These are phyloP conservation scores for Davidsoniella virescens DNA, from an alignment of 2,329 filamentous ascomycete species.

Conservation along the genomic window DNA sequence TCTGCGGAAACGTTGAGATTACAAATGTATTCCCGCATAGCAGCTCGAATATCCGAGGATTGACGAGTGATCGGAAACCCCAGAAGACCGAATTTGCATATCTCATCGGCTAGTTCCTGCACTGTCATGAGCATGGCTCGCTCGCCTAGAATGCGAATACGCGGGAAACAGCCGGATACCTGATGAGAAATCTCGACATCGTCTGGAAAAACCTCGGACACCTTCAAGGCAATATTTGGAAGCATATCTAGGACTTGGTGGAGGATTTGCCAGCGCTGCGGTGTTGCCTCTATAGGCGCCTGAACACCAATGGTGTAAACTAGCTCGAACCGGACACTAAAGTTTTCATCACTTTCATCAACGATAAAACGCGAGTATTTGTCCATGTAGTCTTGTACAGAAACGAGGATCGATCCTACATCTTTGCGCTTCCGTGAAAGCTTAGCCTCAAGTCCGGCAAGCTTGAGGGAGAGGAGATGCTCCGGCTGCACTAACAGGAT, in stretches of 20 bases:
- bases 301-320: conserved; percentile 46
- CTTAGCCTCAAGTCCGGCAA: conserved; percentile 38
- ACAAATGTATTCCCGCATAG: conserved; percentile 30
- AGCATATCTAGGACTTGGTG: conserved; percentile 36
- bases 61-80: conserved; percentile 28
- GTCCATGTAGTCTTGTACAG: conserved; percentile 30
- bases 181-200: conserved; percentile 27
- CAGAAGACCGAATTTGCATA: conserved; percentile 27
- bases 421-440: not conserved
- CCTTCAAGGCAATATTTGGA: conserved; percentile 16
- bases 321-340: conserved; percentile 43
- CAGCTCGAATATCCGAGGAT: conserved; percentile 17
- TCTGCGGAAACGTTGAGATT: conserved; percentile 17
- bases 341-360: conserved; percentile 50
- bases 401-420: conserved; percentile 21
- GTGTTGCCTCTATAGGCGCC: conserved; percentile 31
- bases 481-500: conserved; percentile 47
- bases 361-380: conserved; percentile 35
- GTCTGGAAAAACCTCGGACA: conserved; percentile 20
- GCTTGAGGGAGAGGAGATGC: conserved; percentile 45
- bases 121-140: conserved; percentile 15
- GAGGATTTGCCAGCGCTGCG: conserved; percentile 38
- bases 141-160: conserved; percentile 29
- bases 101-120: conserved; percentile 20
- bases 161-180: conserved; percentile 26